Evolutionary conservation across 139 green algal genomes (phyloP).

Genomic region (Closterium sp.): DNA sequence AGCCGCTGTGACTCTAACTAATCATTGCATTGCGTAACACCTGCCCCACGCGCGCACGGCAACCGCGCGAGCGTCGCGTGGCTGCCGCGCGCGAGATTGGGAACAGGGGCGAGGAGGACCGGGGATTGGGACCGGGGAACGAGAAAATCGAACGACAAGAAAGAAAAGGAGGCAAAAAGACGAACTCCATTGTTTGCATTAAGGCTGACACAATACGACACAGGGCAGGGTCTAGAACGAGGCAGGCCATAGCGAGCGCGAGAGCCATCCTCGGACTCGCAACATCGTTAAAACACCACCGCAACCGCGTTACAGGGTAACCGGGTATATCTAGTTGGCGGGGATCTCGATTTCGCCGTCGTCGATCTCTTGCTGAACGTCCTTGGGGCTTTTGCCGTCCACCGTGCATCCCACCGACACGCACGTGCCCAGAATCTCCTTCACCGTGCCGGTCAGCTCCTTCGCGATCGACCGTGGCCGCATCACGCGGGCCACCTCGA

Average conservation of each 20-base stretch:
- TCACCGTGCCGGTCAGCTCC: slow-evolving; percentile 85
- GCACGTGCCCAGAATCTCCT: slow-evolving; percentile 98
- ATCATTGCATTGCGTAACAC: not conserved
- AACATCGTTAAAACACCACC: not conserved
- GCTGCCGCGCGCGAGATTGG: no score
- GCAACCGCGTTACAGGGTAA: not conserved
- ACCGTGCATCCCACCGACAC: slow-evolving; percentile 96
- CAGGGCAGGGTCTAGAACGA: not conserved
- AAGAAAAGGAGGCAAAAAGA: not conserved
- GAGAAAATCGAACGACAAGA: not conserved
- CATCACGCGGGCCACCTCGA: slow-evolving; percentile 96
- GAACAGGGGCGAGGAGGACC: no score
- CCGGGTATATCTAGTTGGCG: slow-evolving; percentile 14
- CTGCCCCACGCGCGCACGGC: not conserved
- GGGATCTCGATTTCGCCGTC: slow-evolving; percentile 50
- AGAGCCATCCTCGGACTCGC: not conserved
- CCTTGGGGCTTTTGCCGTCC: slow-evolving; percentile 87
- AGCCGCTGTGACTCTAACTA: not conserved
- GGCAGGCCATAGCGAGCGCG: not conserved
- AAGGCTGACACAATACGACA: not conserved
- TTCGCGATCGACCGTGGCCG: slow-evolving; percentile 84
- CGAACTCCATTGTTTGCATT: not conserved
- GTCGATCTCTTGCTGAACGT: slow-evolving; percentile 80
- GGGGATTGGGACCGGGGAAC: no score
- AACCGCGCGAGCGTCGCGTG: no score